Evolutionary conservation across 2,329 filamentous ascomycete species (phyloP).

Genomic region (Exophiala oligosperma): DNA sequence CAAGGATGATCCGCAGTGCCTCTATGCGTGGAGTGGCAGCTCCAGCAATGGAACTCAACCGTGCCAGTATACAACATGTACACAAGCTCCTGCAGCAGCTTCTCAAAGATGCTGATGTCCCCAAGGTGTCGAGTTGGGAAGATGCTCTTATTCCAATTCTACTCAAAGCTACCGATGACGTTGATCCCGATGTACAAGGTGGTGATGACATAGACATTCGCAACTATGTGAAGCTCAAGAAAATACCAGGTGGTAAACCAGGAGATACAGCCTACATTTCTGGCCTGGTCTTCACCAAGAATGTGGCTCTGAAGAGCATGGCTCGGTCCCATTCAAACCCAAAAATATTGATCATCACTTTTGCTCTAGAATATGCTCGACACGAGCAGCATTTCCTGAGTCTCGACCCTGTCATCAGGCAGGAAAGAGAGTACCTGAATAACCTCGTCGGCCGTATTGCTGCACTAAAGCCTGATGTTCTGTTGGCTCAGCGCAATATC

Average conservation of each 20-base stretch:
- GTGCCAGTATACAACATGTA: slow-evolving; percentile 84
- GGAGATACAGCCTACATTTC: slow-evolving; percentile 95
- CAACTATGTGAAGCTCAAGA: slow-evolving; percentile 96
- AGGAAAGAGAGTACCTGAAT: slow-evolving; percentile 89
- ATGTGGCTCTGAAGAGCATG: slow-evolving; percentile 95
- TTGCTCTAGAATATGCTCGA: slow-evolving; percentile 92
- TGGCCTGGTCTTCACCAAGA: slow-evolving; percentile 96
- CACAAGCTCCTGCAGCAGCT: slow-evolving; percentile 81
- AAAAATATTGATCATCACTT: slow-evolving; percentile 87
- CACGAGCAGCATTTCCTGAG: slow-evolving; percentile 98
- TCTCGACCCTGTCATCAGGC: slow-evolving; percentile 90
- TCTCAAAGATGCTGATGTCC: slow-evolving; percentile 72
- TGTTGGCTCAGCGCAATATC: slow-evolving; percentile 91
- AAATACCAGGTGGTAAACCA: slow-evolving; percentile 85
- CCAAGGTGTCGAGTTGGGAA: slow-evolving; percentile 78
- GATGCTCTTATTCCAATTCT: slow-evolving; percentile 87
- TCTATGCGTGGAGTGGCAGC: slow-evolving; percentile 75
- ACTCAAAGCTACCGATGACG: slow-evolving; percentile 86
- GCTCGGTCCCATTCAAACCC: slow-evolving; percentile 79
- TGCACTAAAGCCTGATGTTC: slow-evolving; percentile 76
- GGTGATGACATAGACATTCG: slow-evolving; percentile 97
- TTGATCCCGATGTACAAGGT: slow-evolving; percentile 84
- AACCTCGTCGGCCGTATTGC: slow-evolving; percentile 91
- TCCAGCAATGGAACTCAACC: slow-evolving; percentile 80
- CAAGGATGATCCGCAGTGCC: slow-evolving; percentile 70